These are phyloP conservation scores for Penicillium desertorum DNA, from an alignment of 495 filamentous ascomycete genomes.

Conservation along the genomic window DNA sequence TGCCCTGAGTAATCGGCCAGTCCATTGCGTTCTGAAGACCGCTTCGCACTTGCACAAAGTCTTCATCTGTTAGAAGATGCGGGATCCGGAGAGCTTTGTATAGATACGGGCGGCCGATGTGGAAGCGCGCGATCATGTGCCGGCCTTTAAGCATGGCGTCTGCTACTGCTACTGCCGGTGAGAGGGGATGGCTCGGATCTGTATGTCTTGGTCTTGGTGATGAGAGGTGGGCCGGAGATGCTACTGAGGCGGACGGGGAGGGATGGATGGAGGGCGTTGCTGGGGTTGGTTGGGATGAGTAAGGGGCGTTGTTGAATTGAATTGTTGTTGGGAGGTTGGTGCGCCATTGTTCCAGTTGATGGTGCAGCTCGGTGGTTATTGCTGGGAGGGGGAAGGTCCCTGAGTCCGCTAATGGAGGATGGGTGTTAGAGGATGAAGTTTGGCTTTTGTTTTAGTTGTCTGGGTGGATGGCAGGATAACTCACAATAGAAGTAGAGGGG, in stretches of 20 bases:
- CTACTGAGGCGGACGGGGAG: conserved; percentile 24
- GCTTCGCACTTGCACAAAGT: conserved; percentile 45
- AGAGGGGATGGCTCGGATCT: conserved; percentile 31
- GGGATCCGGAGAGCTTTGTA: conserved; percentile 50
- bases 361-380: conserved; percentile 45
- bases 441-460: neutral
- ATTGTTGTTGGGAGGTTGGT: conserved; percentile 44
- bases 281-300: conserved; percentile 21
- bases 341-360: conserved; percentile 51
- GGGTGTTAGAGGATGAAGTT: neutral
- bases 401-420: conserved; percentile 37
- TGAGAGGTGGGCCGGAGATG: conserved; percentile 29
- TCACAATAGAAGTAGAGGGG: conserved; percentile 51
- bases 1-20: conserved; percentile 45
- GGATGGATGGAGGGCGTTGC: conserved; percentile 19
- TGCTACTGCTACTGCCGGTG: conserved; percentile 43
- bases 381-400: conserved; percentile 47
- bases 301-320: conserved; percentile 37
- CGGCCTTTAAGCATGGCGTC: conserved; percentile 50
- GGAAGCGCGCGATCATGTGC: conserved; percentile 48
- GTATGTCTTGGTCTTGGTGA: conserved; percentile 15
- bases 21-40: conserved; percentile 48
- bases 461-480: conserved; percentile 3
- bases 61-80: conserved; percentile 41
- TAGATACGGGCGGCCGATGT: conserved; percentile 49